phyloP scores from a whole-genome alignment of 202 grass and related monocot genomes.

The Carex sylvatica region DNA sequence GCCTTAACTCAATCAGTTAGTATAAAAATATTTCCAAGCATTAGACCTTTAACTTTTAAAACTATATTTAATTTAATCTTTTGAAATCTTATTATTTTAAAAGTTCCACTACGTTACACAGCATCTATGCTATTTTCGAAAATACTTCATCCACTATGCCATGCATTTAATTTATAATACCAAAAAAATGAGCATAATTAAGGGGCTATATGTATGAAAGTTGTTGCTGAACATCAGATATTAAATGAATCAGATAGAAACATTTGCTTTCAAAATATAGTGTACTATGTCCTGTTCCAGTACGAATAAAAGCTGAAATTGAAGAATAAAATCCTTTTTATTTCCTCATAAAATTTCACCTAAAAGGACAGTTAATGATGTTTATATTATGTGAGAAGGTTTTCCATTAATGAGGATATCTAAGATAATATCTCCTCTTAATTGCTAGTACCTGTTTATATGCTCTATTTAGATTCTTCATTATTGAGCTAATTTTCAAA shows the following conservation, averaged over 20 bases:
- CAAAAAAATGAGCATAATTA: background rate
- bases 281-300: background rate
- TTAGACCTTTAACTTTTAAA: no score
- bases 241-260: background rate
- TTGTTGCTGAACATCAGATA: background rate
- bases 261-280: background rate
- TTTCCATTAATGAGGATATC: background rate
- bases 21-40: no score
- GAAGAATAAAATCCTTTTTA: background rate
- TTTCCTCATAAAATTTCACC: background rate
- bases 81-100: no score
- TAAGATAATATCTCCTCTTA: no score
- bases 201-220: background rate
- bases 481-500: background rate
- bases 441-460: background rate
- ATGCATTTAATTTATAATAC: no score
- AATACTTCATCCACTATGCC: no score
- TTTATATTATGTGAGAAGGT: background rate
- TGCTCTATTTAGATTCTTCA: background rate
- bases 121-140: no score
- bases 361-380: background rate
- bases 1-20: no score
- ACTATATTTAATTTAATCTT: no score
- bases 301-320: background rate
- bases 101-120: no score